phyloP scores from a whole-genome alignment of 2,329 filamentous ascomycete species.

The Fusarium abutilonis region DNA sequence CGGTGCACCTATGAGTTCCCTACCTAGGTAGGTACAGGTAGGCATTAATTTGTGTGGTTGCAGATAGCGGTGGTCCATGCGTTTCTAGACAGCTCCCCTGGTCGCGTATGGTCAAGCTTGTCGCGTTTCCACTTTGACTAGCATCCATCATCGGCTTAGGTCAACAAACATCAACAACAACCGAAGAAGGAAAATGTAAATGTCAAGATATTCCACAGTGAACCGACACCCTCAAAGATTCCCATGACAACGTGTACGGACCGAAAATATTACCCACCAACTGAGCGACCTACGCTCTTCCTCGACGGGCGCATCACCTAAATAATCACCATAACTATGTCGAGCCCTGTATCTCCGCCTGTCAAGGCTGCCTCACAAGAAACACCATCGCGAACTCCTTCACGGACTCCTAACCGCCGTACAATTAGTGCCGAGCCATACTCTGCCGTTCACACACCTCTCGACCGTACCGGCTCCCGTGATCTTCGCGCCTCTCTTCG shows the following conservation, averaged over 20 bases:
- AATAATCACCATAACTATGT: conserved; percentile 30
- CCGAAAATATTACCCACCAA: neutral
- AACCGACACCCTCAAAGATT: neutral
- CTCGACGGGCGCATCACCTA: conserved; percentile 11
- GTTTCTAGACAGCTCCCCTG: neutral
- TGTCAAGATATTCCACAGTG: neutral
- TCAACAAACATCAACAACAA: conserved; percentile 30
- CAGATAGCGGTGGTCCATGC: conserved; percentile 27
- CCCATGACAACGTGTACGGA: neutral
- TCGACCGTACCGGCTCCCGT: conserved; percentile 50
- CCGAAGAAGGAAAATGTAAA: neutral
- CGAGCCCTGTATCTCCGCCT: conserved; percentile 28
- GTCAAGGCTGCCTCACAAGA: conserved; percentile 24
- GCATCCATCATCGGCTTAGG: conserved; percentile 34
- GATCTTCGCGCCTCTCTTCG: conserved; percentile 53
- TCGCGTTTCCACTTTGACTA: conserved; percentile 28
- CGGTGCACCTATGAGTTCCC: too few species aligned
- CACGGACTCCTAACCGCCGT: conserved; percentile 46
- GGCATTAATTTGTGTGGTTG: neutral
- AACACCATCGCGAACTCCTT: conserved; percentile 33
- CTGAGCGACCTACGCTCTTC: conserved; percentile 2
- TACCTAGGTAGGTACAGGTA: too few species aligned
- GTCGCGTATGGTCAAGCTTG: conserved; percentile 26
- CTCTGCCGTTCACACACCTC: conserved; percentile 57
- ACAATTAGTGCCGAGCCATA: conserved; percentile 50